These are phyloP conservation scores for Escovopsis sp. DNA, from an alignment of 2,329 filamentous ascomycete species.

Conservation along the genomic window DNA sequence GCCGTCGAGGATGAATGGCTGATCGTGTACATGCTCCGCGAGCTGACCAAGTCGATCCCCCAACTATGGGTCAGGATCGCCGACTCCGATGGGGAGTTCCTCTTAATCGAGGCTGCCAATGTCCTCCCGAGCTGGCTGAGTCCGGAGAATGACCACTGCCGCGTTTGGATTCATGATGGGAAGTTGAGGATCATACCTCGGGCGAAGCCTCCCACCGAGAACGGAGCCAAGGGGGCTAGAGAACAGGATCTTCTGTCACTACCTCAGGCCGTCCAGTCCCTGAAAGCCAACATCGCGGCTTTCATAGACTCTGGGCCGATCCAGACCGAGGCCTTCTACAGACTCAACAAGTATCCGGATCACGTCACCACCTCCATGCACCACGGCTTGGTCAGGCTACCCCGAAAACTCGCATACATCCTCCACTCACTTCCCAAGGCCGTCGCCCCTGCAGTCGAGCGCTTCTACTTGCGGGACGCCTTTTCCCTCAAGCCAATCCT, in stretches of 20 bases:
- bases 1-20: slow-evolving; percentile 97
- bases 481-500: slow-evolving; percentile 55
- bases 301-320: slow-evolving; percentile 60
- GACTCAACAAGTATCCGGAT: slow-evolving; percentile 66
- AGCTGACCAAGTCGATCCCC: slow-evolving; percentile 58
- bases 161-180: slow-evolving; percentile 77
- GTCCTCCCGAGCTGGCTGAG: slow-evolving; percentile 80
- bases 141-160: slow-evolving; percentile 74
- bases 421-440: slow-evolving; percentile 60
- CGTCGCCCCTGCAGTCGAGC: slow-evolving; percentile 72
- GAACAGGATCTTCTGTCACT: slow-evolving; percentile 36
- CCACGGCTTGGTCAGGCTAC: slow-evolving; percentile 55
- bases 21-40: slow-evolving; percentile 74
- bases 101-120: slow-evolving; percentile 85
- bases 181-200: slow-evolving; percentile 59
- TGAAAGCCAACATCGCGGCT: slow-evolving; percentile 38
- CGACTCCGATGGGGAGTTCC: slow-evolving; percentile 88
- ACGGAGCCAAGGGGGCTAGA: background rate
- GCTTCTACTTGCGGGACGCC: slow-evolving; percentile 83
- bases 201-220: slow-evolving; percentile 14
- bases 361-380: slow-evolving; percentile 67
- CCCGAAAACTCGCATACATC: slow-evolving; percentile 67
- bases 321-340: slow-evolving; percentile 81
- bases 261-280: slow-evolving; percentile 44
- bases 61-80: slow-evolving; percentile 69